Evolutionary conservation across 1,284 basidiomycete genomes (phyloP).

Genomic region (Pyrrhoderma noxium): DNA sequence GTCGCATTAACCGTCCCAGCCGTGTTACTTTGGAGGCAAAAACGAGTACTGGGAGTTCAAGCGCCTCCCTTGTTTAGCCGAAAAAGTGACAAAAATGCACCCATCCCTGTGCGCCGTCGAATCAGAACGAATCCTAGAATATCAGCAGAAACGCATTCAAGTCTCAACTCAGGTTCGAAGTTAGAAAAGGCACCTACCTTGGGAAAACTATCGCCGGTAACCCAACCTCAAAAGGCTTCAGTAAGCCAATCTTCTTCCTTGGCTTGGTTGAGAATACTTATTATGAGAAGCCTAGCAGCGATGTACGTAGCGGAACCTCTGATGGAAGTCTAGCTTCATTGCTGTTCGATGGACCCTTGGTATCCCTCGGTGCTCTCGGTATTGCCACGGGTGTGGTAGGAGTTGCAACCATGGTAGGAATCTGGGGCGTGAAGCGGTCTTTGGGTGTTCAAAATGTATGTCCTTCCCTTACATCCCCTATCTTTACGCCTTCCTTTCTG

Average conservation of each 20-base stretch:
- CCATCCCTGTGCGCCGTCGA: too few species aligned
- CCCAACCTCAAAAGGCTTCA: too few species aligned
- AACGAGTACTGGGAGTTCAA: slow-evolving; percentile 7
- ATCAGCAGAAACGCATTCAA: not conserved
- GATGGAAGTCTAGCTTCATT: not conserved
- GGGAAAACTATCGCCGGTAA: too few species aligned
- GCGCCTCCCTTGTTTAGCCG: not conserved
- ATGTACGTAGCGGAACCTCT: too few species aligned
- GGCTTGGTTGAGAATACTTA: too few species aligned
- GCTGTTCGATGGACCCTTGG: slow-evolving; percentile 10
- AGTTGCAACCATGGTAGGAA: slow-evolving; percentile 1
- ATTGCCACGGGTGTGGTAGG: slow-evolving; percentile 16
- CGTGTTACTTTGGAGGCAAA: slow-evolving; percentile 15
- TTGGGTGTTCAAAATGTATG: slow-evolving; percentile 17
- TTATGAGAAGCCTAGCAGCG: too few species aligned
- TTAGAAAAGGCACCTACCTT: too few species aligned
- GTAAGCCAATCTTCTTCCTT: too few species aligned
- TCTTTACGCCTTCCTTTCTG: not conserved
- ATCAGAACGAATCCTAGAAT: too few species aligned
- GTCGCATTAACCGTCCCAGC: slow-evolving; percentile 14
- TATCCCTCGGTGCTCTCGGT: slow-evolving; percentile 15
- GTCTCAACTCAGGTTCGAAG: too few species aligned
- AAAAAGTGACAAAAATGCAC: too few species aligned
- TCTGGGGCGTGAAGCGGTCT: slow-evolving; percentile 9
- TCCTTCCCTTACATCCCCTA: not conserved